Evolutionary conservation across 163 green algal genomes (phyloP).

Genomic region (Prototheca wickerhamii): DNA sequence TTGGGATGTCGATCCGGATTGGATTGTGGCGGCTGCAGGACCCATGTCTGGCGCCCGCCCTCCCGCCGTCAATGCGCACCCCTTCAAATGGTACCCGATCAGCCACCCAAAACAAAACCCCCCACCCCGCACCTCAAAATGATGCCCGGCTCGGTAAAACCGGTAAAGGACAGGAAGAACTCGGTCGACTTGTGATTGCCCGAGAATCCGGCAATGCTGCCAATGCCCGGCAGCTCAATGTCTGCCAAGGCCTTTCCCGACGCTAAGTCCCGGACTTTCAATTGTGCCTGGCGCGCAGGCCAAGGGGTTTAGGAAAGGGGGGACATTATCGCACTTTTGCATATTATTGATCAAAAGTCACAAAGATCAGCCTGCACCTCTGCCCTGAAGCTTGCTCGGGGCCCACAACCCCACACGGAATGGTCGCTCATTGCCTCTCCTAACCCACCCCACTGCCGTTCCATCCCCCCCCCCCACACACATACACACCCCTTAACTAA

Average conservation of each 20-base stretch:
- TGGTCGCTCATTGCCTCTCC: neutral
- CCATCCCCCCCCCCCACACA: neutral
- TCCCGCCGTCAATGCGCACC: no score
- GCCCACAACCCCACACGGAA: neutral
- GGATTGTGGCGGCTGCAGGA: neutral
- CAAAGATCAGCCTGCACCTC: no score
- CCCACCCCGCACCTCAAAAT: conserved; percentile 1
- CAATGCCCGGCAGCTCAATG: conserved; percentile 60
- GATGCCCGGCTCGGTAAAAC: conserved; percentile 43
- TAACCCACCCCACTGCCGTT: neutral
- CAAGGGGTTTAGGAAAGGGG: no score
- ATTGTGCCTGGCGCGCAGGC: neutral
- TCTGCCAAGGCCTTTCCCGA: neutral
- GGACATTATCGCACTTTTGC: no score
- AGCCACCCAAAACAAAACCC: neutral
- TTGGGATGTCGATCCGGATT: neutral
- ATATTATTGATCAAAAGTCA: no score
- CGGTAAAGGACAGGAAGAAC: conserved; percentile 39
- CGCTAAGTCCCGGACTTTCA: conserved; percentile 40
- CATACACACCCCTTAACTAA: no score
- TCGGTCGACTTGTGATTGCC: conserved; percentile 22
- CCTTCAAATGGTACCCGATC: no score
- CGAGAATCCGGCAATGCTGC: conserved; percentile 38
- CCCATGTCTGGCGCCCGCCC: no score
- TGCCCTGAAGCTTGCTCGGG: no score